Base-by-base conservation (phyloP, 106 monocot species). In the Allium fistulosum region DNA sequence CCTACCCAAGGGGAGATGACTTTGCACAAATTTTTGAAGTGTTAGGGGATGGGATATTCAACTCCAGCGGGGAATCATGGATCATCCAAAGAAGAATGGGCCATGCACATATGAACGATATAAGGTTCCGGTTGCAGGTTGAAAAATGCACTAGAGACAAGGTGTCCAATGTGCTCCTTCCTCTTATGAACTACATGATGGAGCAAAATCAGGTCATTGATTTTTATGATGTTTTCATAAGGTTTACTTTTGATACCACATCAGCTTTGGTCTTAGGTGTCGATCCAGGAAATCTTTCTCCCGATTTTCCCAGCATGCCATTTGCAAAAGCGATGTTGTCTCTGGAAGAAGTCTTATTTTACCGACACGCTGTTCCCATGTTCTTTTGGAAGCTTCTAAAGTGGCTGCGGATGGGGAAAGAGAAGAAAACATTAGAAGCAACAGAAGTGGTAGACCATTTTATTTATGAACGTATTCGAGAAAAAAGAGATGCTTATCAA, bases 321-420 rank as follows among this genome's bases (percentile, higher is more conserved):
- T 76, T 82, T 59, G 73, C 76, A 8, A 46, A 8, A 26, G 73
- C 73, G 2, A 10, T 64, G 17, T 62, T 63, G 8, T 6, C 53
- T 11, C 73, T 79, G 26, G 62, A 67, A 63, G 15, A 46, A 61
- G 64, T 57, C 11, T 7, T 77, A 6, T 17, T 76, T 9, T 58
- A 37, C 52, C 86, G 86, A 12, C 79, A 82, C 66, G 15, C 45
- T 2, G 48, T 71, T 17, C 86, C 86, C 37, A 9, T 47, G 62
- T 0, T 37, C 3, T 82, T 76, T 73, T 86, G 86, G 86, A 86
- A 80, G 86, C 26, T 71, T 5, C 11, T 67, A 73, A 28, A 79
- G 53, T 17, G 62, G 53, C 67, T 86, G 2, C 45, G 47, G 0
- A 2, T 77, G 3, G 86, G 86, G 3, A 10, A 45, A 9, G 86